Evolutionary conservation across 2,329 filamentous ascomycete genomes (phyloP), one percentile per base, ranked within the genome.

Genomic region (Ascochyta fabae): DNA sequence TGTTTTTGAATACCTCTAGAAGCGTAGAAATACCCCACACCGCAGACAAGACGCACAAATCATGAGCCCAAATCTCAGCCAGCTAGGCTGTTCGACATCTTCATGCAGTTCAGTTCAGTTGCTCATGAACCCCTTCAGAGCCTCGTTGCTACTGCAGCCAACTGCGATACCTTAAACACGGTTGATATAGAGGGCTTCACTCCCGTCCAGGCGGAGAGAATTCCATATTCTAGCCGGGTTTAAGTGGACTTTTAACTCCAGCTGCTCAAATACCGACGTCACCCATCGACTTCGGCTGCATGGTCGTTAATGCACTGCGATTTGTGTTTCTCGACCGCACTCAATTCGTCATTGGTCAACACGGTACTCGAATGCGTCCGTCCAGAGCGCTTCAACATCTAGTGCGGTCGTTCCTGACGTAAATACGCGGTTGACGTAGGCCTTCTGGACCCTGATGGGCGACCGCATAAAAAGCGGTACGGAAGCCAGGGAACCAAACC

Each of bases 361-460:
- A 29, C 4, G 31, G 38, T 44, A 19, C 33, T 48, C 35, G 34
- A 38, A 26, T 10, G n/a, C 8, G 23, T 19, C 29, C 23, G 24
- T 41, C n/a, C 19, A 29, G 16, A 29, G 29, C 12, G 19, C 35
- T 27, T 27, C 38, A 24, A n/a, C 26, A 16, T 54, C 39, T 22
- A 29, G n/a, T 29, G 39, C 19, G 36, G 7, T 4, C 13, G 42
- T 9, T 35, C 10, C 19, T 53, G 50, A 53, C 39, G 44, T 48
- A 44, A 23, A 47, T 26, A 6, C 9, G 29, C 3, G 35, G 24
- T 53, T 53, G 44, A 48, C 47, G 53, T 56, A 56, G 19, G 35
- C 6, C 12, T 22, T 48, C 33, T 29, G 36, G 52, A 46, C 46
- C 39, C 40, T 50, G 41, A 19, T 23, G 41, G 41, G 41, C 19